Conservation (phyloP, 208 protist genomes). For the Trypanosomatidae sp. region DNA sequence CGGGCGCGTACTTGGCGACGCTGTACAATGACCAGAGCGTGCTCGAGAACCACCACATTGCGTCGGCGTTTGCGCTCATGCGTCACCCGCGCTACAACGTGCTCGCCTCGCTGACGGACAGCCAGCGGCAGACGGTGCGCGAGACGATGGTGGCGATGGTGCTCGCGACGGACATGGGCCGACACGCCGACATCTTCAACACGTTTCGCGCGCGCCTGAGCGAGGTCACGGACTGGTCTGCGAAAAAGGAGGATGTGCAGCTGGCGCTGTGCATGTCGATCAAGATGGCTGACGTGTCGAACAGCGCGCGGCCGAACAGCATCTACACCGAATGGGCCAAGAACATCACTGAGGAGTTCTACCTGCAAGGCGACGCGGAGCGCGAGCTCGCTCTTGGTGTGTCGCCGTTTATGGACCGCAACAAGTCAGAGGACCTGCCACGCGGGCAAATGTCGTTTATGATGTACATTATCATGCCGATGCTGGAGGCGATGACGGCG, state of each 20-base stretch:
- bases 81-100: constrained; percentile 71
- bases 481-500: constrained; percentile 75
- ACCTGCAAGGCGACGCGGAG: constrained; percentile 89
- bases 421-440: constrained; percentile 70
- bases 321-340: constrained; percentile 87
- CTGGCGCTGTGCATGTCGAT: constrained; percentile 87
- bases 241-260: constrained; percentile 69
- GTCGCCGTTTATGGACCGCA: constrained; percentile 90
- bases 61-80: constrained; percentile 80
- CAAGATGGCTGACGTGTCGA: constrained; percentile 93
- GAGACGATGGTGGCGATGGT: constrained; percentile 89
- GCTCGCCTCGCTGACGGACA: constrained; percentile 51
- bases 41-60: constrained; percentile 91
- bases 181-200: constrained; percentile 85
- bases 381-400: constrained; percentile 50
- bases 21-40: constrained; percentile 91
- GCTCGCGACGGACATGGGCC: constrained; percentile 90
- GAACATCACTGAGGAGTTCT: constrained; percentile 89
- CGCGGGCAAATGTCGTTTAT: constrained; percentile 88
- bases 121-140: constrained; percentile 70
- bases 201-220: constrained; percentile 66
- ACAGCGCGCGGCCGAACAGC: constrained; percentile 79
- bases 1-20: constrained; percentile 80
- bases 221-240: constrained; percentile 56
- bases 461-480: constrained; percentile 85